Evolutionary conservation across 2,329 filamentous ascomycete genomes (phyloP), one percentile per base, ranked within the genome.

Genomic region (Pezicula rhizophila): DNA sequence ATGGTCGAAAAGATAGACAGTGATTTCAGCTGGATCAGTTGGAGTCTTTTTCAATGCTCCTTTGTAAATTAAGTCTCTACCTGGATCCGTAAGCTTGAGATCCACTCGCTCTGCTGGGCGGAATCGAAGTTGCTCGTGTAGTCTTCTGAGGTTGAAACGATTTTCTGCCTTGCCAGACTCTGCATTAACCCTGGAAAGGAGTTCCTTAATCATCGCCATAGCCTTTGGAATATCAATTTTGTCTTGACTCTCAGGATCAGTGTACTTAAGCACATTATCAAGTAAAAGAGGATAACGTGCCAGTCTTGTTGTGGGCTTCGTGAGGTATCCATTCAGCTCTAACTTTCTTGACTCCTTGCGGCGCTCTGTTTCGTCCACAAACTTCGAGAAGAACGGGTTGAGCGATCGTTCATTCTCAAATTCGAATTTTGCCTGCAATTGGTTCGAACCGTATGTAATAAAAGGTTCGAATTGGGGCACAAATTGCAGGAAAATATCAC

Each of bases 111-210:
- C 92, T 54, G 89, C 89, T 1, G 88, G 85, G 38, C 86, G 81
- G 76, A 95, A 99, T 54, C 92, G 89, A 55, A 99, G 80, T 60
- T 95, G 88, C 58, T 93, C 84, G 64, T 96, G 93, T 28, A 99
- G 78, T 58, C 90, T 87, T 67, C 92, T 86, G 49, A 99, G 73
- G 65, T 97, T 97, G 76, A 96, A 97, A 46, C 93, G 86, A 65
- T 99, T 99, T 69, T 99, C 93, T 1, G 93, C 90, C 71, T 95
- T 96, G 60, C 93, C 93, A 57, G 90, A 96, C 67, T 97, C 93
- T 12, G 88, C 80, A 63, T 99, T 99, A 64, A 99, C 93, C 55
- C 88, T 80, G 45, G 82, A 86, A 44, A 99, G 72, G 58, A 96
- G 85, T 57, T 92, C 88, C 60, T 89, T 85, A 69, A 99, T 96